Evolutionary conservation across 495 filamentous ascomycete genomes (phyloP).

Genomic region (Echria macrotheca): DNA sequence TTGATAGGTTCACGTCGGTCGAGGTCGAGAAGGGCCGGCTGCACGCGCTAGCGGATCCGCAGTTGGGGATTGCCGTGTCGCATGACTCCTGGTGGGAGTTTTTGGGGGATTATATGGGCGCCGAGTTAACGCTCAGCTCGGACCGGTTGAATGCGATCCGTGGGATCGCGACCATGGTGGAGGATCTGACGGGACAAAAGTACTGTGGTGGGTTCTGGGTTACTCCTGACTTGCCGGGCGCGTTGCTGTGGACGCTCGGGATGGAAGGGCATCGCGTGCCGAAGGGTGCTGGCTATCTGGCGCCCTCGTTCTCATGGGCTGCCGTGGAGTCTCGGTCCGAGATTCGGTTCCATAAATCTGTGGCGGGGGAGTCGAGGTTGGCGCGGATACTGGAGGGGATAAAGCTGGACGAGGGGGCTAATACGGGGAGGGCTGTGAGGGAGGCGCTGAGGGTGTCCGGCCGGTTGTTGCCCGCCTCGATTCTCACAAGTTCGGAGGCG

Average conservation of each 20-base stretch:
- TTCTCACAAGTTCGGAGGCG: too few relatives aligned
- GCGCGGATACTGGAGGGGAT: background rate
- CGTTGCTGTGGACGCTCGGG: background rate
- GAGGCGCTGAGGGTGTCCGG: too few relatives aligned
- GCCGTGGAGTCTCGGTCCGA: too few relatives aligned
- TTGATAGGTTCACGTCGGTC: constrained; percentile 2
- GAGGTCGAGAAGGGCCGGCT: background rate
- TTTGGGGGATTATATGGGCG: constrained; percentile 2
- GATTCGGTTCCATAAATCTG: too few relatives aligned
- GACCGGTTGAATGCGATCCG: background rate
- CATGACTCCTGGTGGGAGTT: constrained; percentile 2
- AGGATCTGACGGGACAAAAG: background rate
- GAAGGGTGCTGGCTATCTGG: background rate
- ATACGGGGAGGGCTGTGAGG: too few relatives aligned
- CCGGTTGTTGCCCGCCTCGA: too few relatives aligned
- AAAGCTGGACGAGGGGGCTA: too few relatives aligned
- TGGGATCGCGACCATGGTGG: background rate
- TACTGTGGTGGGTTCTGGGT: constrained; percentile 3
- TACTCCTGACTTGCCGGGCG: background rate
- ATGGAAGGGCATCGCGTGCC: background rate
- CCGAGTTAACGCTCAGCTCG: background rate
- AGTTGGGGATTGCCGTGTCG: background rate
- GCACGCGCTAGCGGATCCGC: background rate
- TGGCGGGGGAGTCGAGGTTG: background rate
- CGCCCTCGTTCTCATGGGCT: background rate